Evolutionary conservation across 2,329 filamentous ascomycete species (phyloP), one percentile per base, ranked within the genome.

Genomic region (Sarocladium strictum): DNA sequence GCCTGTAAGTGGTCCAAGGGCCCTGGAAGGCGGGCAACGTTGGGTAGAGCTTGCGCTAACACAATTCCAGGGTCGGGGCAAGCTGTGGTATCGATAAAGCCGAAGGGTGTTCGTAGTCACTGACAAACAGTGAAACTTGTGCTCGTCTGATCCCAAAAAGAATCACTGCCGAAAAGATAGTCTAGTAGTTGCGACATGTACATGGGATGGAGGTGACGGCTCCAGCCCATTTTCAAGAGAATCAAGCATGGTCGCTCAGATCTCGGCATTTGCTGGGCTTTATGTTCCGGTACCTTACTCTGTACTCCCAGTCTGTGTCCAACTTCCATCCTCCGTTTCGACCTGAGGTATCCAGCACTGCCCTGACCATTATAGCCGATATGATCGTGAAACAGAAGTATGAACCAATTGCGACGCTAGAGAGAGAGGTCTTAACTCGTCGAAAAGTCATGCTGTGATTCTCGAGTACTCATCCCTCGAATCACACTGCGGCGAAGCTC

Each of bases 331-430:
- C 23, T 47, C 7, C n/a, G 12, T n/a, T 21, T n/a, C 5, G 5
- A 3, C 43, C 15, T 47, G 23, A n/a, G n/a, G n/a, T n/a, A n/a
- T n/a, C n/a, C n/a, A 27, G 43, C 43, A 47, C 21, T 51, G 47
- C 47, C 47, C 47, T 33, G 12, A 35, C 7, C 11, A 12, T 51
- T 35, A 19, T 51, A 29, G 27, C n/a, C 29, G 21, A 12, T 29
- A 33, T 51, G 14, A 51, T 51, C 5, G 47, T 51, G 47, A 51
- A 51, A 51, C 47, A 33, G n/a, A 29, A 51, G 29, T 12, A 2
- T 51, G 17, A 23, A 33, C 47, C 47, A 51, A 51, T 51, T 51
- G 27, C 10, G 24, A 3, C 24, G 7, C 3, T 29, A 26, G 4
- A 29, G 5, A 27, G 29, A 12, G 10, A 4, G 24, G 3, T 47